Base-by-base conservation (phyloP, 2,329 filamentous ascomycete species). In the Stagonosporopsis tanaceti region DNA sequence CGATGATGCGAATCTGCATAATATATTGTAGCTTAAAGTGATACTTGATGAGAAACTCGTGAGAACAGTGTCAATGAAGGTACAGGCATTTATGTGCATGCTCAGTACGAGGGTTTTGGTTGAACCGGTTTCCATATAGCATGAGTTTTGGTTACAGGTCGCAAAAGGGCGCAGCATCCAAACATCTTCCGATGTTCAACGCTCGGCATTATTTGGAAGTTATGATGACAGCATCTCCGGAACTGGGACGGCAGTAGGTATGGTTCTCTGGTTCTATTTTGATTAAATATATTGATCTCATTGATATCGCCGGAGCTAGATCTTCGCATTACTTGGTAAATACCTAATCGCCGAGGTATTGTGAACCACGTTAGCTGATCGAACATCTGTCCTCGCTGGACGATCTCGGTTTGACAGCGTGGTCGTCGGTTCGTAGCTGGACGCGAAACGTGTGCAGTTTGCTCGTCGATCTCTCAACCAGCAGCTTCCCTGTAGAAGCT, bases 401-500 rank as follows among this genome's bases (percentile, higher is more conserved):
- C 17, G 17, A 6, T 9, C 37, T 22, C 7, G 3, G 9, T 17
- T 11, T 34, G 37, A 22, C 8, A 39, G 37, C 17, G 17, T 22
- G 8, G 8, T 11, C 7, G 17, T 11, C 3, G 17, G 11, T 22
- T 17, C 4, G 17, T 39, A 39, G 37, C 25, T 30, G 17, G 40
- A 28, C 24, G 6, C 8, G 17, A 27, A 30, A 4, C 3, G 28
- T 28, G 9, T 25, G 24, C 22, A 39, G 2, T 20, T 20, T 12
- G 25, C 40, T 44, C 40, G 4, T 28, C 2, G 40, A 20, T 35
- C 28, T 17, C 28, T 75, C 69, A 76, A 51, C 76, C 76, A 6
- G 73, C 74, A 22, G 76, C 76, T 50, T 78, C 76, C 14, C 76
- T 63, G 57, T 77, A 78, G 60, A 78, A 72, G 59, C 69, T 69